A percentile compares a stretch with the other conserved stretches of the same genome.
Conservation (phyloP, 1,284 basidiomycete species). For the Cyathus olla region DNA sequence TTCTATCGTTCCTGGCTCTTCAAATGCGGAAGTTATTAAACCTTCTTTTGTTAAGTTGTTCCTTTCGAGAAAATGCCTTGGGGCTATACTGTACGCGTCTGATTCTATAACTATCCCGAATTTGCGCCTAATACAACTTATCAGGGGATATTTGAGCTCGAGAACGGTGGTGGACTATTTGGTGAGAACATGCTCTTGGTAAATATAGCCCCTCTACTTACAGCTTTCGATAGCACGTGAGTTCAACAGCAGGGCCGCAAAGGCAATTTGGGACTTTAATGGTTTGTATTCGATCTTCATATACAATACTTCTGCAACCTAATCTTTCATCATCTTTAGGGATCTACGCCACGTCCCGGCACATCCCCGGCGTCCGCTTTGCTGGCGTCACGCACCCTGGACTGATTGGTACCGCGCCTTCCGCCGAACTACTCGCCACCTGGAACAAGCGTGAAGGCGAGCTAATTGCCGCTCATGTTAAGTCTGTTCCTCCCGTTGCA, state of each 20-base stretch:
- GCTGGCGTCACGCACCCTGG: conserved; percentile 84
- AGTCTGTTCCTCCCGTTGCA: conserved; percentile 74
- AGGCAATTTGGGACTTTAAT: conserved; percentile 86
- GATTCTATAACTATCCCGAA: background rate
- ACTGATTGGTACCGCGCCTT: conserved; percentile 82
- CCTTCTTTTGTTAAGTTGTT: conserved; percentile 53
- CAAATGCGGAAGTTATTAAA: background rate
- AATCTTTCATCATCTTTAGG: conserved; percentile 46
- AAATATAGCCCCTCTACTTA: too few species aligned
- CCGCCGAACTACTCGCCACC: conserved; percentile 73
- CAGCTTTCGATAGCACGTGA: conserved; percentile 58
- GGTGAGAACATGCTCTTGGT: conserved; percentile 50
- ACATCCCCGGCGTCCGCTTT: conserved; percentile 85
- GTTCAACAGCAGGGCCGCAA: conserved; percentile 77
- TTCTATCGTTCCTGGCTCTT: background rate
- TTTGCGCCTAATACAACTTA: background rate
- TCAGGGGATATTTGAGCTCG: conserved; percentile 79
- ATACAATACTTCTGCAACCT: background rate
- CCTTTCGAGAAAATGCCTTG: conserved; percentile 85
- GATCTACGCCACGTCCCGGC: conserved; percentile 76
- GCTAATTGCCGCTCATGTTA: conserved; percentile 68
- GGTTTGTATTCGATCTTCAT: conserved; percentile 41
- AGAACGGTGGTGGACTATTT: conserved; percentile 83
- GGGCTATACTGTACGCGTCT: conserved; percentile 74
- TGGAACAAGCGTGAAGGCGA: conserved; percentile 82